phyloP scores from a whole-genome alignment of 148 eudicot genomes.

The Fallopia convolvulus region DNA sequence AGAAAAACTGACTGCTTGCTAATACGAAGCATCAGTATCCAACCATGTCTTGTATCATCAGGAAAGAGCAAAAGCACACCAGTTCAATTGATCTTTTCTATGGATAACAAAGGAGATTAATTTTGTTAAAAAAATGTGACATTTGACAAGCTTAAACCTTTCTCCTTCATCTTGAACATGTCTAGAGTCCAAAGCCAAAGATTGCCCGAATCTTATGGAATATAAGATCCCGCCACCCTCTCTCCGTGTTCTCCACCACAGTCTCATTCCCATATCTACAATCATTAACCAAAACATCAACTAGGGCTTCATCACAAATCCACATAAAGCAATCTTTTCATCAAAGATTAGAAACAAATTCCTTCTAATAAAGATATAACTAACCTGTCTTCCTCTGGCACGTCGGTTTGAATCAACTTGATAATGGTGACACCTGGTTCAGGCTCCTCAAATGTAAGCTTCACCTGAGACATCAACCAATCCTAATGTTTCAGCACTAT shows the following conservation, averaged over 20 bases:
- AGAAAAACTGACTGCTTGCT: neutral
- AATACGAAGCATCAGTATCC: conserved; percentile 5
- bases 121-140: neutral
- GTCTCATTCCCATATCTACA: conserved; percentile 93
- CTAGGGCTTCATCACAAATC: neutral
- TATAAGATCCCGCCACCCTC: conserved; percentile 97
- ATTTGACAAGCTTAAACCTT: neutral
- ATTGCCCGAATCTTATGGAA: conserved; percentile 87
- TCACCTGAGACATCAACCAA: conserved; percentile 40
- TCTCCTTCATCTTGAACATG: conserved; percentile 7
- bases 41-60: neutral
- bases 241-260: conserved; percentile 95
- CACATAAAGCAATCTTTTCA: neutral
- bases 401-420: conserved; percentile 70
- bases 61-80: neutral
- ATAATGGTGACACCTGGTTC: conserved; percentile 77
- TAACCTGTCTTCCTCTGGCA: conserved; percentile 97
- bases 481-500: neutral
- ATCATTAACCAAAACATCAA: neutral
- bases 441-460: conserved; percentile 78
- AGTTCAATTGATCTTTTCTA: neutral
- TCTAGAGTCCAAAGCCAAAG: conserved; percentile 84
- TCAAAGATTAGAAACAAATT: neutral
- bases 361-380: conserved; percentile 3
- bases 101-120: neutral